Conservation (phyloP, 805 yeast species). For the Candida cerambycidarum region DNA sequence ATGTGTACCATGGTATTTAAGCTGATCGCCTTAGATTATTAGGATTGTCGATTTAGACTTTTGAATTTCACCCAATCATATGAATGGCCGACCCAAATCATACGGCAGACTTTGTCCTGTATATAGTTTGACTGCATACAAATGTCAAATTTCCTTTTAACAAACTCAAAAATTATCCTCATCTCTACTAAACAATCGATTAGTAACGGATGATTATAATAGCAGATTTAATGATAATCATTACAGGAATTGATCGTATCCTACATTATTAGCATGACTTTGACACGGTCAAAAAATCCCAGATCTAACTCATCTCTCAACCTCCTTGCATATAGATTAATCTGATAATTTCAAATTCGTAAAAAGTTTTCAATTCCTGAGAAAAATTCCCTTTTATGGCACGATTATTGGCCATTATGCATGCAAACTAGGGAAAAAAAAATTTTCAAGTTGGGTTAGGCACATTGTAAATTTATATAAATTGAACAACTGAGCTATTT, state of each 20-base stretch:
- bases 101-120: constrained; percentile 1
- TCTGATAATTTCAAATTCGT: constrained; percentile 7
- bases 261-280: no score
- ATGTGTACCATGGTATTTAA: no score
- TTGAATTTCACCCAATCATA: constrained; percentile 5
- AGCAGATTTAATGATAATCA: no score
- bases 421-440: not conserved
- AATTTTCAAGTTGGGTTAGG: constrained; percentile 1
- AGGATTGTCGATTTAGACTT: constrained; percentile 1
- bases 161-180: not conserved
- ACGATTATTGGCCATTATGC: not conserved
- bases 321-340: constrained; percentile 7
- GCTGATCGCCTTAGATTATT: not conserved
- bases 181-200: no score
- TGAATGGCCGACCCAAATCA: constrained; percentile 4
- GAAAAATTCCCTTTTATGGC: constrained; percentile 1
- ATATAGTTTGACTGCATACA: not conserved
- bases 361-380: not conserved
- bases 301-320: constrained; percentile 1
- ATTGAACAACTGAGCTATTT: constrained; percentile 3
- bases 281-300: no score
- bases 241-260: no score
- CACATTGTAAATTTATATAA: constrained; percentile 1
- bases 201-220: no score
- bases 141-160: not conserved